Base-by-base conservation (phyloP, 139 green algal species). In the Chlorella ohadii region DNA sequence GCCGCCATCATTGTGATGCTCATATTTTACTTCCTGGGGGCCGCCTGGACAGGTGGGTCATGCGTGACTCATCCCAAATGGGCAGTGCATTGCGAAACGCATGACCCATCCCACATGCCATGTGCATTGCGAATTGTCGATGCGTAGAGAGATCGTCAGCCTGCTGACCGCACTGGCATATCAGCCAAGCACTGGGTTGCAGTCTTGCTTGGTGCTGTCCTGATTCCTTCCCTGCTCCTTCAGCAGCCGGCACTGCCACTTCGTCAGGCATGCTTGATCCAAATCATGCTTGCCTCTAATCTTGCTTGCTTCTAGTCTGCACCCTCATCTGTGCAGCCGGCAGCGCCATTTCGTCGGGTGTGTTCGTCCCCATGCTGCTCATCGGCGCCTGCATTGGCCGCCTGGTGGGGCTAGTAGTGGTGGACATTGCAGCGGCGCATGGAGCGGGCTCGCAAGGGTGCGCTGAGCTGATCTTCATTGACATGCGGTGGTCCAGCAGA, bases 341-440 rank as follows among this genome's bases (percentile, higher is more conserved):
- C 72, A 91, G 75, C 77, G 93, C 93, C 64, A 94, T 98, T 39
- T 87, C 92, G 36, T 92, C 82, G 1, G 86, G 95, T 23, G 89
- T 96, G 17, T 98, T 98, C 89, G 94, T 98, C 78, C 96, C 96
- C 66, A 98, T 98, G 95, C 88, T 98, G 67, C 89, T 98, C 83
- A 94, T 97, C 34, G 94, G 94, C 20, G 92, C 94, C 16, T 90
- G 90, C 63, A 84, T 97, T 3, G 95, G 93, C 0, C 85, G 91
- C 31, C 79, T 94, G 64, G 82, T 85, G 71, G 78, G 90, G 33
- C 79, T 93, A 51, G 72, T 87, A 44, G 41, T 23, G 38, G 82
- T 90, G 64, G 85, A 87, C 79, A 84, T 91, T 15, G 88, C 88
- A 11, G 87, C 89, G 1, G 47, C 59, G 28, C 28, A 82, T 16